These are phyloP conservation scores for Marasmius fiardii DNA, from an alignment of 1,284 basidiomycete species.

Conservation along the genomic window DNA sequence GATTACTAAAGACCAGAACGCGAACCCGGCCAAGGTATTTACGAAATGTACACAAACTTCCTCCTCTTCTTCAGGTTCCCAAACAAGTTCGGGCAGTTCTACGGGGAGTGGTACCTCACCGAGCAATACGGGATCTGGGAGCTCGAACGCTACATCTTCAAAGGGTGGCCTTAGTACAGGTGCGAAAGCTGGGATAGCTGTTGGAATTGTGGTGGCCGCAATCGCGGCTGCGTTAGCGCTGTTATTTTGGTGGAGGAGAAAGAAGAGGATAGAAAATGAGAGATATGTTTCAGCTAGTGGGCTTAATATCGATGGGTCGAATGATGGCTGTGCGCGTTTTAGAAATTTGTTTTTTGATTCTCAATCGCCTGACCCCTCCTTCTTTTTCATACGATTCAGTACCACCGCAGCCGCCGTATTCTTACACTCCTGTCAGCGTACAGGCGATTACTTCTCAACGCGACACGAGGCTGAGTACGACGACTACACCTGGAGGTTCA, in stretches of 20 bases:
- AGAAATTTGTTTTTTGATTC: no score
- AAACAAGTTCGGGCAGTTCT: background rate
- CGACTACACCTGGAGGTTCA: no score
- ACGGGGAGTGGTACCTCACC: background rate
- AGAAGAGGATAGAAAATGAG: background rate
- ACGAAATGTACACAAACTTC: constrained; percentile 18
- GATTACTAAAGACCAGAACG: constrained; percentile 17
- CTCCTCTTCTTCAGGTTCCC: constrained; percentile 2
- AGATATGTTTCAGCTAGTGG: background rate
- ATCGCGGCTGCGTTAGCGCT: background rate
- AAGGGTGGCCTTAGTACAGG: constrained; percentile 9
- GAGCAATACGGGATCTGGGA: background rate
- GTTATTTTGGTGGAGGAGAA: constrained; percentile 11
- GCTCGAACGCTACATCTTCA: background rate
- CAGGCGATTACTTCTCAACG: no score
- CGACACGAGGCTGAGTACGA: no score
- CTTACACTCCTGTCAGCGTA: no score
- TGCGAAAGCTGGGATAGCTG: constrained; percentile 18
- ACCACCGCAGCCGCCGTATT: no score
- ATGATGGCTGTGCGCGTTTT: no score
- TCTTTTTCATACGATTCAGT: no score
- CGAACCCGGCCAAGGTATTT: constrained; percentile 23
- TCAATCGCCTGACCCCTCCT: no score
- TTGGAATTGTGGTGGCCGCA: constrained; percentile 12
- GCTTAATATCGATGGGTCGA: background rate